Conservation (phyloP, 208 protist species). For the Acanthamoeba divionensis region DNA sequence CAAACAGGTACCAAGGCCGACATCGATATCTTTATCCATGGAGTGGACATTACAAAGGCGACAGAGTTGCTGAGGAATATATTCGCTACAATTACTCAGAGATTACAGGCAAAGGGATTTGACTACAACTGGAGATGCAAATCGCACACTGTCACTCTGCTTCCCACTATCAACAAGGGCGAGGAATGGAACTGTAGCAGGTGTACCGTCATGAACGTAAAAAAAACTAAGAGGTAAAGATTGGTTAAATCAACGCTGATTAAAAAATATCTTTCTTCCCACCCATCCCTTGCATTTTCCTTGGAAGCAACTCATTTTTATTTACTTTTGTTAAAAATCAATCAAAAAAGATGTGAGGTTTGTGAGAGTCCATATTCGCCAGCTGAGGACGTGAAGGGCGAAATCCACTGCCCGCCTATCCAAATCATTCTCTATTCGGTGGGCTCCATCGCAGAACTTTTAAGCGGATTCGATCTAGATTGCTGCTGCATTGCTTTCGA, state of each 20-base stretch:
- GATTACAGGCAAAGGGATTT: neutral
- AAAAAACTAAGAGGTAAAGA: neutral
- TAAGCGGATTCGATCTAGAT: conserved; percentile 39
- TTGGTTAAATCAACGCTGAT: too few species aligned
- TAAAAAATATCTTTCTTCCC: too few species aligned
- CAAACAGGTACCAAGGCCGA: conserved; percentile 29
- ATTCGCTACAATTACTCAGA: neutral
- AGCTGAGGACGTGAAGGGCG: neutral
- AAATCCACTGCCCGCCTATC: neutral
- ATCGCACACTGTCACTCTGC: conserved; percentile 34
- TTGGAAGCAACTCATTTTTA: too few species aligned
- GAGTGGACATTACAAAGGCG: neutral
- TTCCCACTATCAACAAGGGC: neutral
- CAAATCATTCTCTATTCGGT: conserved; percentile 50
- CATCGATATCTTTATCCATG: conserved; percentile 31
- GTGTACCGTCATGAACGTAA: conserved; percentile 1
- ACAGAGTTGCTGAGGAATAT: neutral
- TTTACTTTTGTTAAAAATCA: too few species aligned
- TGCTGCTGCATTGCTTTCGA: conserved; percentile 42
- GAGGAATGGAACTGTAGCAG: conserved; percentile 22
- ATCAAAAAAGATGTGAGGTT: neutral
- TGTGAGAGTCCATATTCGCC: conserved; percentile 16
- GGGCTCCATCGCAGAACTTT: conserved; percentile 5
- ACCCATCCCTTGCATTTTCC: too few species aligned
- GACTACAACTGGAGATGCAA: conserved; percentile 22